Base-by-base conservation (phyloP, 2,329 filamentous ascomycete genomes). In the Hymenoscyphus infarciens region DNA sequence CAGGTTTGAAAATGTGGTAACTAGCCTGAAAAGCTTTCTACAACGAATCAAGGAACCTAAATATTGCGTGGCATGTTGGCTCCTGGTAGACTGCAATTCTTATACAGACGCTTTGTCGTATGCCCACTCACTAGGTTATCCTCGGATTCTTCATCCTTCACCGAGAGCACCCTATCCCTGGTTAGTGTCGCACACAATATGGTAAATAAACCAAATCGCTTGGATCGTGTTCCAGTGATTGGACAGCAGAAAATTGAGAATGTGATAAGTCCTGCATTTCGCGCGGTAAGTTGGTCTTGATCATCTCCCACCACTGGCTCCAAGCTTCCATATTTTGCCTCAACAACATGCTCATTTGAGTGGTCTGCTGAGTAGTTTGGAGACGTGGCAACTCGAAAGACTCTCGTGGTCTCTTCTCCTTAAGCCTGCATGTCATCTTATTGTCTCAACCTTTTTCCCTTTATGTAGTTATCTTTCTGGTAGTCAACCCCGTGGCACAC, bases 1-100 rank as follows among this genome's bases (percentile, higher is more conserved):
- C 45, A 52, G 19, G 45, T 22, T 52, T 52, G 45, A 52, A 13
- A 52, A 52, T 22, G 45, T 52, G 45, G 45, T 52, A 52, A 22
- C 19, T 52, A 25, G 19, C 45, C 45, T 52, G 45, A 10, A 52
- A 13, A 52, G 19, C 45, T 25, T 25, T 5, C 10, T 10, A 52
- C 22, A 52, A 52, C 19, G 45, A 52, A 25, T 52, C 45, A 52
- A 25, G 11, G 35, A 38, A 38, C 35, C 35, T 38, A 15, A 38
- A 13, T 5, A 52, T 15, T 25, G 19, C n/a, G 45, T 52, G 45
- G 45, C 10, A 52, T 22, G 45, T 22, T 11, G 22, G 45, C 13
- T 22, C 19, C 45, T 13, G 19, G 11, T 22, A 25, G n/a, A 13
- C 19, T 52, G 45, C 45, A 49, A 11, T 27, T 13, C 19, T 52